Conservation (phyloP, 148 eudicot genomes). For the Vaccinium myrtillus region DNA sequence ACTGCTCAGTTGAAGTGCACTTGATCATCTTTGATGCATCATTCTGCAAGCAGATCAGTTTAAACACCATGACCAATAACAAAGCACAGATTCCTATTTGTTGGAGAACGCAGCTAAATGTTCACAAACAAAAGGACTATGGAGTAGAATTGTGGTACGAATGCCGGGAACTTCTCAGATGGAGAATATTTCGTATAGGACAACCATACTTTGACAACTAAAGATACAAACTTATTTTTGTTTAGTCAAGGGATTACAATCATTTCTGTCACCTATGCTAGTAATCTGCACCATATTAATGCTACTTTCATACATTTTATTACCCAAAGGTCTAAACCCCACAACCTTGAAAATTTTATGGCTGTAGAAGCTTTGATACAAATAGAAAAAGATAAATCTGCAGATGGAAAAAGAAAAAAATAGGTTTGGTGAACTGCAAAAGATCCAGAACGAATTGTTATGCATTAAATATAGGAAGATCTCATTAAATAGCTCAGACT, state of each 20-base stretch:
- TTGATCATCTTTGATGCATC: conserved; percentile 46
- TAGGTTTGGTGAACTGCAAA: background rate
- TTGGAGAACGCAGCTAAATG: background rate
- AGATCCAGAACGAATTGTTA: background rate
- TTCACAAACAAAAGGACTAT: background rate
- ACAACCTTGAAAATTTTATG: background rate
- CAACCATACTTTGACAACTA: background rate
- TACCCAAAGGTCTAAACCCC: background rate
- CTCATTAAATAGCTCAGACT: background rate
- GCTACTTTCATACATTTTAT: background rate
- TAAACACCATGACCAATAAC: conserved; percentile 15
- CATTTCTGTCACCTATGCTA: background rate
- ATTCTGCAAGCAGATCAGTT: conserved; percentile 35
- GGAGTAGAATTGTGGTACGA: background rate
- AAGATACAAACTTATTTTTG: background rate
- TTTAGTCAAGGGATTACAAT: background rate
- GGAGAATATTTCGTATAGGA: background rate
- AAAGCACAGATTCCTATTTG: background rate
- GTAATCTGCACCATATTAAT: conserved; percentile 2
- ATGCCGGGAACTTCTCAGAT: background rate
- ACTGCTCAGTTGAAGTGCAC: conserved; percentile 12
- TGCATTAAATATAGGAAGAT: background rate
- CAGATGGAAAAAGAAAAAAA: background rate
- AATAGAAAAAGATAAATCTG: background rate
- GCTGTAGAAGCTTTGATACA: background rate